Evolutionary conservation across 805 yeast species (phyloP).

Genomic region (Schwanniomyces polymorphus): DNA sequence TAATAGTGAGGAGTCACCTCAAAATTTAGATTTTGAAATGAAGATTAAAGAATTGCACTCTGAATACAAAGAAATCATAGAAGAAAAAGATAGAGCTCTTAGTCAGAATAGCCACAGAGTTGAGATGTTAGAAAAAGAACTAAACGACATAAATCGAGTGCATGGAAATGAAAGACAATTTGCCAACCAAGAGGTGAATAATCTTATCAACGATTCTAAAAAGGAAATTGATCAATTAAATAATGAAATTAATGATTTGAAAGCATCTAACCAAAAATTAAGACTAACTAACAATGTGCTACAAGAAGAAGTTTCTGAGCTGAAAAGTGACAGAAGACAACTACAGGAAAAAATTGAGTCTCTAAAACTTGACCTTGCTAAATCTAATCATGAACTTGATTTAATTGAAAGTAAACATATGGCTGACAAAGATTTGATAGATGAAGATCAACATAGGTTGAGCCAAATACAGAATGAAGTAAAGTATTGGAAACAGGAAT

Average conservation of each 20-base stretch:
- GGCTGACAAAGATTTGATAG: background rate
- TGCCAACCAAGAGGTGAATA: background rate
- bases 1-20: conserved; percentile 7
- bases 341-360: conserved; percentile 1
- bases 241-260: conserved; percentile 10
- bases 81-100: conserved; percentile 4
- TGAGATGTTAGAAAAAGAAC: conserved; percentile 7
- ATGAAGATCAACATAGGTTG: conserved; percentile 10
- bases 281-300: conserved; percentile 10
- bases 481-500: conserved; percentile 10
- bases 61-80: conserved; percentile 6
- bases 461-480: conserved; percentile 14
- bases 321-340: background rate
- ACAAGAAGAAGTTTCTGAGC: conserved; percentile 2
- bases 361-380: conserved; percentile 2
- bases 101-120: conserved; percentile 6
- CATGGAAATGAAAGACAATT: background rate
- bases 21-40: background rate
- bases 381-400: conserved; percentile 1
- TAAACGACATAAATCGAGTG: background rate
- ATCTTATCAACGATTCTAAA: background rate
- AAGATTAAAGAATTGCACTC: conserved; percentile 4
- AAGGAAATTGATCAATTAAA: background rate
- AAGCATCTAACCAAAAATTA: conserved; percentile 18
- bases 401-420: conserved; percentile 11